phyloP scores from a whole-genome alignment of 768 basidiomycete species.

The Auricularia sp. region DNA sequence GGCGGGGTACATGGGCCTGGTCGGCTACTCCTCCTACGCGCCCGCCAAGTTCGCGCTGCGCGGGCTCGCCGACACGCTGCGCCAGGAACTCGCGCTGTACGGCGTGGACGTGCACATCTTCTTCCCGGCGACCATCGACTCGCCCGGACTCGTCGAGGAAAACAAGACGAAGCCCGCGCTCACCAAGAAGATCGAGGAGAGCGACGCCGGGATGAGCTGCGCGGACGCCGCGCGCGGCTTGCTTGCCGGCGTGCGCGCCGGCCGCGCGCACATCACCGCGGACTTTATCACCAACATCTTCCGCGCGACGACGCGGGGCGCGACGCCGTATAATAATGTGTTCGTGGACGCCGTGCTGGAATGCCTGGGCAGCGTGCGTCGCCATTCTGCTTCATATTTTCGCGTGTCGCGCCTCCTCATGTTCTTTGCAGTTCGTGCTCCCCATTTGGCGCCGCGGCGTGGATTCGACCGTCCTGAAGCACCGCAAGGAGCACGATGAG shows the following conservation, averaged over 20 bases:
- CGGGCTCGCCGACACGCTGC: constrained; percentile 75
- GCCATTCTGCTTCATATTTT: background rate
- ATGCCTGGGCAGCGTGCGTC: constrained; percentile 33
- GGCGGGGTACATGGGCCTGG: constrained; percentile 61
- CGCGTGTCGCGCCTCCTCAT: constrained; percentile 9
- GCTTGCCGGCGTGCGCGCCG: constrained; percentile 54
- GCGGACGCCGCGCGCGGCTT: constrained; percentile 53
- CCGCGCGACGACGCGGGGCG: constrained; percentile 54
- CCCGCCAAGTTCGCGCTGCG: constrained; percentile 80
- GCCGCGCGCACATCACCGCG: constrained; percentile 64
- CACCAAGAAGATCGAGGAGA: constrained; percentile 63
- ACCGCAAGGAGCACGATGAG: constrained; percentile 35
- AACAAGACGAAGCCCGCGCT: constrained; percentile 69
- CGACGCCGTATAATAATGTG: constrained; percentile 47
- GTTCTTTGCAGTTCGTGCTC: constrained; percentile 31
- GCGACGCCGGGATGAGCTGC: constrained; percentile 52
- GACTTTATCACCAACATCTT: constrained; percentile 62
- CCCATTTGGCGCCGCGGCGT: constrained; percentile 44
- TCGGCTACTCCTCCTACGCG: constrained; percentile 72
- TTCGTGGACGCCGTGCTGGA: constrained; percentile 43
- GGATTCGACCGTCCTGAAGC: constrained; percentile 35
- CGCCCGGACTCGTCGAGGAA: constrained; percentile 67
- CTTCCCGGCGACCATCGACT: constrained; percentile 73
- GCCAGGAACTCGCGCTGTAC: constrained; percentile 70
- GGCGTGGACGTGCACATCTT: constrained; percentile 69